Percentiles rank a stretch among this genome's conserved stretches.
Conservation (phyloP, 2,329 filamentous ascomycete species). For the Pezicula carpinea region DNA sequence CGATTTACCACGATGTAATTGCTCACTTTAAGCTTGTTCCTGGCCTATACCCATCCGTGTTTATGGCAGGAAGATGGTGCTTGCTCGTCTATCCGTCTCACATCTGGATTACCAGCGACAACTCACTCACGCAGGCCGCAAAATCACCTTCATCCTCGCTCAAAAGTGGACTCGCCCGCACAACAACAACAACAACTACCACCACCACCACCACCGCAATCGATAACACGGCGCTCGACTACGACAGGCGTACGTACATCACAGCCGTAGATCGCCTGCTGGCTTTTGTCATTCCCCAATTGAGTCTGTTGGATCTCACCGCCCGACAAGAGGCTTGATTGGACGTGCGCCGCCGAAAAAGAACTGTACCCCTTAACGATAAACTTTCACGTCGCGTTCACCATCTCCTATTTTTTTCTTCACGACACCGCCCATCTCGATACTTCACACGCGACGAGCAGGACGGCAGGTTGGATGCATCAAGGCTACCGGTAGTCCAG, state of each 20-base stretch:
- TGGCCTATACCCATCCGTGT: not conserved
- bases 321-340: no score
- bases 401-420: not conserved
- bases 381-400: no score
- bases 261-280: not conserved
- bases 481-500: not conserved
- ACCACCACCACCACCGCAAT: not conserved
- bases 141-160: not conserved
- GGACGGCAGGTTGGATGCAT: conserved; percentile 1
- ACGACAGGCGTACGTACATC: not conserved
- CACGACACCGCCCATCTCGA: not conserved
- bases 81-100: not conserved
- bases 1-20: not conserved
- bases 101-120: not conserved
- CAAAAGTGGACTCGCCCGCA: not conserved
- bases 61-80: not conserved
- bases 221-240: not conserved
- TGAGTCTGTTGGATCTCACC: not conserved
- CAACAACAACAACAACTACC: not conserved
- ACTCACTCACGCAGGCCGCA: not conserved
- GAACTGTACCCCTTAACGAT: no score
- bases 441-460: not conserved
- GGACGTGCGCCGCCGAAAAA: no score
- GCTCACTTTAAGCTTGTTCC: not conserved
- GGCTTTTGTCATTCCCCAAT: not conserved